Evolutionary conservation across 257 asterid genomes (phyloP), one percentile per base, ranked within the genome.

Genomic region (Nicotiana obtusifolia): DNA sequence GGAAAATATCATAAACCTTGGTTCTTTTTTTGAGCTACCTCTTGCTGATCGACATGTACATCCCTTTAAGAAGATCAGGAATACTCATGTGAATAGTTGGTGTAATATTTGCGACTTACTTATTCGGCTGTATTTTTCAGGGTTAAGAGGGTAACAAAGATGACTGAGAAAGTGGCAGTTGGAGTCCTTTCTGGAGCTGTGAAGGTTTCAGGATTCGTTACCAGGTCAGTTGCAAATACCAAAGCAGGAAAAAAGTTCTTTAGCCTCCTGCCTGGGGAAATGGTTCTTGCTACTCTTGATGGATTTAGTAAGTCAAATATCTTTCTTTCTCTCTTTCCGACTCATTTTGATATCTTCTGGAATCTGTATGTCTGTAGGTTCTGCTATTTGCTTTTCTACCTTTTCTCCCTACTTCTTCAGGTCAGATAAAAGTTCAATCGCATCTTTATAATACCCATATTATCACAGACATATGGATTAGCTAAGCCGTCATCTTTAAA

Each of bases 181-280:
- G 98, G 98, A 56, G 93, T 93, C 37, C 97, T 93, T 85, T 90
- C 97, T n/a, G 99, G 98, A 80, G 99, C 88, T 80, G 89, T 95
- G 81, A 95, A 95, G 88, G 98, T 93, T 77, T 90, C 99, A 1
- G 99, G 98, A 76, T 87, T 82, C 83, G 78, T 95, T 81, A 85
- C 98, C 16, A 80, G 95, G 15, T 89, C 97, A 10, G 82, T 93
- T 84, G 99, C 93, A 65, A 95, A 92, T 87, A 90, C 99, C 3
- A 93, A 88, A 87, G 91, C 85, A 76, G 99, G 98, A 64, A 92
- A 95, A 94, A 95, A 94, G 86, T 89, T 95, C 87, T 90, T 92
- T 53, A 84, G 88, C 67, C 89, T 90, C 65, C 84, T 95, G 86
- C 99, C 99, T 6, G 98, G 98, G 89, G 99, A 95, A 88, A 81